A percentile compares a stretch with the other conserved stretches of the same genome.
Evolutionary conservation across 1,139 yeast species (phyloP).

Genomic region (Hyphopichia pseudoburtonii): DNA sequence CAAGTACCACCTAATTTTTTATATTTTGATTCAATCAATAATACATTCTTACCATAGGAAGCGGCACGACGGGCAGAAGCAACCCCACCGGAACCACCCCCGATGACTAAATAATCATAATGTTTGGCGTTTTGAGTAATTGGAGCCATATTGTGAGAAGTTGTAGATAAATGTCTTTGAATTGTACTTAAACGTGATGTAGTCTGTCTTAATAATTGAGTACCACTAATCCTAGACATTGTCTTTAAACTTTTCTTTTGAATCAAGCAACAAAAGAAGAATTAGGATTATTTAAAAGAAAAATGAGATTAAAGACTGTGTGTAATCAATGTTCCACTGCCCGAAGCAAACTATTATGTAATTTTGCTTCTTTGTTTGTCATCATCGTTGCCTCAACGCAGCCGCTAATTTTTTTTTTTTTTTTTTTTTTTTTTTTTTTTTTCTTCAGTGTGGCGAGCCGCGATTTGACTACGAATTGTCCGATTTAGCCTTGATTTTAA

Average conservation of each 20-base stretch:
- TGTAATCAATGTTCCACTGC: too few species aligned
- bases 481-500: too few species aligned
- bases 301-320: background rate
- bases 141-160: conserved; percentile 50
- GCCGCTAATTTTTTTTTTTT: too few species aligned
- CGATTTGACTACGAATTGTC: too few species aligned
- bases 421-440: too few species aligned
- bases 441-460: too few species aligned
- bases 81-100: conserved; percentile 99
- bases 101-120: conserved; percentile 90
- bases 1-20: conserved; percentile 90
- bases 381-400: too few species aligned
- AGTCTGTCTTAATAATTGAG: conserved; percentile 12
- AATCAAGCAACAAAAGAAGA: background rate
- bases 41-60: conserved; percentile 83
- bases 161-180: conserved; percentile 26
- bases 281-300: background rate
- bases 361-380: too few species aligned
- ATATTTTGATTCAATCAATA: conserved; percentile 73
- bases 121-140: conserved; percentile 46
- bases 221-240: conserved; percentile 7
- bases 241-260: too few species aligned
- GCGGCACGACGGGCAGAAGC: conserved; percentile 98
- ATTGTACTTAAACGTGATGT: conserved; percentile 17
- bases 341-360: too few species aligned